phyloP scores from a whole-genome alignment of 73 alveolate genomes.

The Paramecium octaurelia region DNA sequence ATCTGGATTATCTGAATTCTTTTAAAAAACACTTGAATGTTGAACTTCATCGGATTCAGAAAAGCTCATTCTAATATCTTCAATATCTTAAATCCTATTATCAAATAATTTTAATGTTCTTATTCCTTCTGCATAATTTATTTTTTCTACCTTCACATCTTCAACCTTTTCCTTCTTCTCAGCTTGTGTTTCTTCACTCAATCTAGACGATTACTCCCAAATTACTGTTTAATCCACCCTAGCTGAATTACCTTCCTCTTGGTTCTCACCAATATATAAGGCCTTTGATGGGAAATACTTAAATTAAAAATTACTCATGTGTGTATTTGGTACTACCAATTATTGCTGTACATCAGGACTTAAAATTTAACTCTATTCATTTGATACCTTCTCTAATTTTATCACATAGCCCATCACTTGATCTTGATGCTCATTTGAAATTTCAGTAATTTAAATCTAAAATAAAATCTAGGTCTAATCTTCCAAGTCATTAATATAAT shows the following conservation, averaged over 20 bases:
- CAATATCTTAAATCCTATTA: conserved; percentile 11
- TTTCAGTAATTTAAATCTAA: neutral
- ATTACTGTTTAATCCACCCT: conserved; percentile 32
- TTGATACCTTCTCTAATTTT: neutral
- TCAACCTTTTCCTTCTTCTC: conserved; percentile 5
- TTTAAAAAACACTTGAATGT: neutral
- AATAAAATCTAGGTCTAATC: neutral
- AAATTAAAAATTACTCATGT: neutral
- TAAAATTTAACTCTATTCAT: neutral
- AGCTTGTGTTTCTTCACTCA: neutral
- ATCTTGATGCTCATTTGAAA: neutral
- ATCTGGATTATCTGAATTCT: neutral
- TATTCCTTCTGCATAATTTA: conserved; percentile 38
- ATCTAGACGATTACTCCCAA: conserved; percentile 19
- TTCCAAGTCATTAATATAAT: neutral
- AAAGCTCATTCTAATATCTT: neutral
- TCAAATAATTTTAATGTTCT: conserved; percentile 14
- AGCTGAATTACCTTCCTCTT: neutral
- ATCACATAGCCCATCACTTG: neutral
- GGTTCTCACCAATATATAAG: neutral
- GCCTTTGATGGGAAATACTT: neutral
- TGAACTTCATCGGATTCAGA: conserved; percentile 7
- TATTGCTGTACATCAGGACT: neutral
- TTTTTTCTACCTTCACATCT: neutral
- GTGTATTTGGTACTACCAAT: neutral